Conservation (phyloP, 2,329 filamentous ascomycete species). For the Alternaria sp. region DNA sequence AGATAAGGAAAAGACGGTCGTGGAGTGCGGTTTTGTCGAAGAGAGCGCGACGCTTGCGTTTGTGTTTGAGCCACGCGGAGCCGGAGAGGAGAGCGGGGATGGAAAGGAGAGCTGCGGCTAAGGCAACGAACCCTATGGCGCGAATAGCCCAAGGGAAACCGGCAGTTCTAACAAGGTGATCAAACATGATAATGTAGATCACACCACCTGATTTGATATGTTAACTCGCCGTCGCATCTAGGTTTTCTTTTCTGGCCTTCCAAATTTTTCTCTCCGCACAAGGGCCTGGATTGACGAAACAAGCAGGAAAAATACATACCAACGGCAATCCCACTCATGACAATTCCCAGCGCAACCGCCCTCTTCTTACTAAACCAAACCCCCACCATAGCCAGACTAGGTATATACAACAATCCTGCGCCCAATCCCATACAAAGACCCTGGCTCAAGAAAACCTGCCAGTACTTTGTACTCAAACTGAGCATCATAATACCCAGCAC, state of each 20-base stretch:
- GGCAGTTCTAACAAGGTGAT: conserved; percentile 34
- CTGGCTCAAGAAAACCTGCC: conserved; percentile 64
- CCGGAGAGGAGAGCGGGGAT: conserved; percentile 49
- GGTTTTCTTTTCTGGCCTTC: neutral
- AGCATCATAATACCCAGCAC: conserved; percentile 72
- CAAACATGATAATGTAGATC: conserved; percentile 50
- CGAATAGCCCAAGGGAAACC: conserved; percentile 51
- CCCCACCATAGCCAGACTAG: conserved; percentile 48
- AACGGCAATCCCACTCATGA: conserved; percentile 52
- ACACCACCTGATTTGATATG: conserved; percentile 40
- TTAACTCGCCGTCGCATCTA: conserved; percentile 10
- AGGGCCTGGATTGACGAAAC: neutral
- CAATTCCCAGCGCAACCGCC: conserved; percentile 47
- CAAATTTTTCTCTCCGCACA: neutral
- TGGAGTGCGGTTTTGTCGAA: conserved; percentile 47
- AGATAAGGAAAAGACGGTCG: conserved; percentile 47
- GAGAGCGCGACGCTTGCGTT: conserved; percentile 42
- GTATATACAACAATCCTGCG: conserved; percentile 49
- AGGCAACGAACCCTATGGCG: conserved; percentile 46
- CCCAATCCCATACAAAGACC: conserved; percentile 59
- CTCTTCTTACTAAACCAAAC: conserved; percentile 49
- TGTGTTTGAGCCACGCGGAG: conserved; percentile 35
- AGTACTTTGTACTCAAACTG: conserved; percentile 63
- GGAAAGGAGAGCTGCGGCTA: conserved; percentile 42
- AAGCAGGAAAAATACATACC: conserved; percentile 30